Conservation (phyloP, 139 green algal species). For the Bryopsis sp. region DNA sequence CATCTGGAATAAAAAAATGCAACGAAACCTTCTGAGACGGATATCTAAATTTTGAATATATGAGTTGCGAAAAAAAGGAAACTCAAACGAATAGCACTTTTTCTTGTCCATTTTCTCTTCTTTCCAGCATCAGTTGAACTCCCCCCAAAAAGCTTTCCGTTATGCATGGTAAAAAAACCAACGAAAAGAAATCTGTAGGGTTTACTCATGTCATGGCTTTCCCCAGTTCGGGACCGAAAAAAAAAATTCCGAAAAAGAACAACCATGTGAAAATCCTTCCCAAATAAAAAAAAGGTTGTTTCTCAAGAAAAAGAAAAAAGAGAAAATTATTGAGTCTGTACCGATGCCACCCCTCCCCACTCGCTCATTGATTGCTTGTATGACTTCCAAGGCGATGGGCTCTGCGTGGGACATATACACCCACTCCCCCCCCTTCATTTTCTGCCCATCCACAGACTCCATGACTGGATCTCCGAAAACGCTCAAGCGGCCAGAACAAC, state of each 20-base stretch:
- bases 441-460: slow-evolving; percentile 22
- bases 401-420: slow-evolving; percentile 50
- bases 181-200: too few species aligned
- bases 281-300: too few species aligned
- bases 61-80: too few species aligned
- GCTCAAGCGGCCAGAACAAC: slow-evolving; percentile 44
- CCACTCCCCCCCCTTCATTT: slow-evolving; percentile 57
- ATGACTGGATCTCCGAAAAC: slow-evolving; percentile 37
- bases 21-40: slow-evolving; percentile 6
- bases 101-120: slow-evolving; percentile 5
- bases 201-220: too few species aligned
- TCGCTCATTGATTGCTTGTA: slow-evolving; percentile 20
- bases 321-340: too few species aligned
- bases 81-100: too few species aligned
- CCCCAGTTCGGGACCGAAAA: too few species aligned
- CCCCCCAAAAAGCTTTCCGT: neutral
- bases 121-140: neutral
- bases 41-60: too few species aligned
- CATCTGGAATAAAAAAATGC: neutral
- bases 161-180: too few species aligned
- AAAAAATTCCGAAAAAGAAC: too few species aligned
- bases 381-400: slow-evolving; percentile 29
- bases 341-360: neutral
- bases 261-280: too few species aligned
- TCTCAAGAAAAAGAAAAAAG: too few species aligned